These are phyloP conservation scores for Penicillium glabrum DNA, from an alignment of 2,329 filamentous ascomycete species.

Conservation along the genomic window DNA sequence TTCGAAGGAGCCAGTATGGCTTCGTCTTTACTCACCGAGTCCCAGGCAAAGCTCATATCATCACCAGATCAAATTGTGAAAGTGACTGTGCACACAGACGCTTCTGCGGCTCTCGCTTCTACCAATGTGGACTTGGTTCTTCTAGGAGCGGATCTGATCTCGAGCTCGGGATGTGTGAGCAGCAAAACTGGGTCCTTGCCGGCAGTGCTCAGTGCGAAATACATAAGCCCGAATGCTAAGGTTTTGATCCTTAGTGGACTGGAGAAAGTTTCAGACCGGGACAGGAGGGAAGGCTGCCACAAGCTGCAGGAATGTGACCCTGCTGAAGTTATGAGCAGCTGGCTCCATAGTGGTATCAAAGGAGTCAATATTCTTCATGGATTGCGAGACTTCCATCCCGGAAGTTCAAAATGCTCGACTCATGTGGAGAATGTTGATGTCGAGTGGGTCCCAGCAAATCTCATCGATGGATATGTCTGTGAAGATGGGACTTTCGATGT, in stretches of 20 bases:
- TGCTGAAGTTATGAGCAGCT: conserved; percentile 51
- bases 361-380: conserved; percentile 22
- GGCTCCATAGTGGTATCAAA: conserved; percentile 38
- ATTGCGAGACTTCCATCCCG: conserved; percentile 5
- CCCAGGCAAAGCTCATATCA: conserved; percentile 19
- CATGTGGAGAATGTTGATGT: conserved; percentile 55
- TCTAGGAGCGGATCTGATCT: conserved; percentile 65
- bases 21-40: conserved; percentile 33
- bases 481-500: conserved; percentile 49
- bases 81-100: conserved; percentile 60
- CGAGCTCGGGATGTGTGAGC: conserved; percentile 57
- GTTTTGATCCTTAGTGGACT: conserved; percentile 59
- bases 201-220: conserved; percentile 55
- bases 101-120: conserved; percentile 57
- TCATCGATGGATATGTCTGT: conserved; percentile 57
- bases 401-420: conserved; percentile 22
- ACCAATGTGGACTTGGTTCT: conserved; percentile 57
- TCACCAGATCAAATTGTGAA: conserved; percentile 26
- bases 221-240: conserved; percentile 47
- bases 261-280: conserved; percentile 60
- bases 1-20: conserved; percentile 64
- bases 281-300: conserved; percentile 46
- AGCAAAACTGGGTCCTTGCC: conserved; percentile 68
- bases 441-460: conserved; percentile 56
- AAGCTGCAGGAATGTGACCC: conserved; percentile 57